phyloP scores from a whole-genome alignment of 2,329 filamentous ascomycete genomes.

The Hymenoscyphus repandus region DNA sequence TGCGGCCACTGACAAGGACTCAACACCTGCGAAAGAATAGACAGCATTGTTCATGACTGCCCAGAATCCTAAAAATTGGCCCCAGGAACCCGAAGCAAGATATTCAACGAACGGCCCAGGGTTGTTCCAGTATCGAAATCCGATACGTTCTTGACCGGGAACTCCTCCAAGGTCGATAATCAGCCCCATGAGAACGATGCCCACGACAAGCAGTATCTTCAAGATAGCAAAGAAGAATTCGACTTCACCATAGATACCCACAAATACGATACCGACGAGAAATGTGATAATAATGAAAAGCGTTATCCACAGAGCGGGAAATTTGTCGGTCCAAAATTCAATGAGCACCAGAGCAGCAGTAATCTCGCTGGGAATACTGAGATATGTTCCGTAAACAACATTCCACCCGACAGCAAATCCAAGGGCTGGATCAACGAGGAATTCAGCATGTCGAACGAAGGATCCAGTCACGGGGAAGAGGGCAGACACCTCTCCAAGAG shows the following conservation, averaged over 20 bases:
- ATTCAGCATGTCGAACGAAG: constrained; percentile 32
- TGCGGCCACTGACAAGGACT: constrained; percentile 49
- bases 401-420: constrained; percentile 31
- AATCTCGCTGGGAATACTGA: constrained; percentile 45
- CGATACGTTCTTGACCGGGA: constrained; percentile 51
- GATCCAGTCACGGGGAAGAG: constrained; percentile 32
- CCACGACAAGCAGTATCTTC: constrained; percentile 57
- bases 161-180: constrained; percentile 48
- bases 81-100: constrained; percentile 51
- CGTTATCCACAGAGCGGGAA: constrained; percentile 38
- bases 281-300: constrained; percentile 35
- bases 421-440: constrained; percentile 33
- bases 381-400: constrained; percentile 29
- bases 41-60: constrained; percentile 41
- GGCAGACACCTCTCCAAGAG: constrained; percentile 32
- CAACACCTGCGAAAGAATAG: constrained; percentile 44
- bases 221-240: constrained; percentile 48
- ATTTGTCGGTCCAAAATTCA: constrained; percentile 57
- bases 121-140: constrained; percentile 45
- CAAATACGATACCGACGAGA: constrained; percentile 32
- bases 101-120: constrained; percentile 65
- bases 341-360: constrained; percentile 58
- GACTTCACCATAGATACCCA: constrained; percentile 44
- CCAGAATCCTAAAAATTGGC: constrained; percentile 49
- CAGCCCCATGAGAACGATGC: constrained; percentile 51